Evolutionary conservation across 352 stramenopile species (phyloP), one percentile per base, ranked within the genome.

Genomic region (Thalassiosira livingstoniorum): DNA sequence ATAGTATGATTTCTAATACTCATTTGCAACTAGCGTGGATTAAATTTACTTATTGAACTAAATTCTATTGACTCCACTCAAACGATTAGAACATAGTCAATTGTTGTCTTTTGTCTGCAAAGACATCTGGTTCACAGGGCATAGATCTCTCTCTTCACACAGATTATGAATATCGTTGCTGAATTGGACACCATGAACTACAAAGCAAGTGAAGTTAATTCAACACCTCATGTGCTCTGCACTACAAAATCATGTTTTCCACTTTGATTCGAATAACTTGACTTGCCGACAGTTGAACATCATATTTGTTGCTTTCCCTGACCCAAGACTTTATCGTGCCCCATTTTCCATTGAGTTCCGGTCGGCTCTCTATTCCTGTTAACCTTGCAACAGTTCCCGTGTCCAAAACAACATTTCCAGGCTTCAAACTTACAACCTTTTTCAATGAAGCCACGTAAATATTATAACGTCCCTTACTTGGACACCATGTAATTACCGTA

Each of bases 281-380:
- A 58, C 84, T 82, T 0, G 66, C 29, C 34, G 91, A 94, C 45
- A 94, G 61, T 82, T 95, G 91, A 11, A 95, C 82, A 82, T 93
- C 87, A 80, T 95, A 95, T 63, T 91, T 87, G 34, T 90, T 86
- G 18, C 82, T 82, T n/a, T 90, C 83, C 45, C 42, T 77, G 34
- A 91, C 83, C 80, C 90, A 95, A 25, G 70, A 58, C 55, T 90
- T 93, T 51, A 95, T 92, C 39, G 91, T 95, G 34, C 89, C 91
- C 79, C 87, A 91, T 74, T 87, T 87, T 51, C 85, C 89, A 82
- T 95, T 95, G 55, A 95, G 76, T 85, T 94, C 82, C 45, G 89
- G 88, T 82, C 90, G 90, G 4, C 86, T 86, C 62, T 86, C 67
- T 13, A 94, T 43, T 51, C 91, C 88, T 37, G 76, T 78, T 35